Evolutionary conservation across 352 stramenopile genomes (phyloP).

Genomic region (Albugo laibachii): DNA sequence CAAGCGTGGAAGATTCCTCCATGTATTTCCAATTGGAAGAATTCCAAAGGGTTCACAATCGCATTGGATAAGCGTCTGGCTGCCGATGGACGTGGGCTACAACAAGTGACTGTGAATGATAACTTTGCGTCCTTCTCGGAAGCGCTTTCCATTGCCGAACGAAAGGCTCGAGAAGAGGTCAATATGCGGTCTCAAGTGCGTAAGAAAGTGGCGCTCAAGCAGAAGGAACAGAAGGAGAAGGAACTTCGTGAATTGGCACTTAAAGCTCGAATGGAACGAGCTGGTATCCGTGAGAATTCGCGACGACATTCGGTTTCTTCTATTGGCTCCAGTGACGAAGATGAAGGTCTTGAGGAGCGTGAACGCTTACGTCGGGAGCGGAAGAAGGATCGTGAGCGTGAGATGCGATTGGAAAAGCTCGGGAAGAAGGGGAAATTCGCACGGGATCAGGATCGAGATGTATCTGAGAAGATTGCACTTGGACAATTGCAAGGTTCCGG

Average conservation of each 20-base stretch:
- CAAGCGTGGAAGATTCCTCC: constrained; percentile 98
- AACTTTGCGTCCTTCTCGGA: constrained; percentile 97
- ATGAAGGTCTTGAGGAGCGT: constrained; percentile 24
- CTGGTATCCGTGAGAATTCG: constrained; percentile 20
- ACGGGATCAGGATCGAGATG: constrained; percentile 89
- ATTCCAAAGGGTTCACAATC: constrained; percentile 97
- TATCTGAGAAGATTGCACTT: constrained; percentile 98
- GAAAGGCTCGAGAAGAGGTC: constrained; percentile 93
- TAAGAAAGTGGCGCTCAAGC: constrained; percentile 75
- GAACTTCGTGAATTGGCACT: constrained; percentile 88
- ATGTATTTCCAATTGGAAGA: constrained; percentile 99
- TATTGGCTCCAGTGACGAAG: constrained; percentile 18
- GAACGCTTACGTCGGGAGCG: constrained; percentile 78
- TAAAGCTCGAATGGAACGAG: constrained; percentile 84
- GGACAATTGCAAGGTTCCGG: constrained; percentile 85
- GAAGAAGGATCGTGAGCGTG: constrained; percentile 86
- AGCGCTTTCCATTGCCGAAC: constrained; percentile 93
- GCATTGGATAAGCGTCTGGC: constrained; percentile 97
- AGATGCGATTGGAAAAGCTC: constrained; percentile 90
- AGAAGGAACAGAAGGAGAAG: constrained; percentile 93
- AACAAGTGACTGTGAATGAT: constrained; percentile 93
- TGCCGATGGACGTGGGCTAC: constrained; percentile 90
- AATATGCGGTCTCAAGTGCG: constrained; percentile 84
- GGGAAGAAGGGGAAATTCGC: constrained; percentile 80
- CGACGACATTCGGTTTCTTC: constrained; percentile 12